Evolutionary conservation across 257 asterid genomes (phyloP).

Genomic region (Anisodus tanguticus): DNA sequence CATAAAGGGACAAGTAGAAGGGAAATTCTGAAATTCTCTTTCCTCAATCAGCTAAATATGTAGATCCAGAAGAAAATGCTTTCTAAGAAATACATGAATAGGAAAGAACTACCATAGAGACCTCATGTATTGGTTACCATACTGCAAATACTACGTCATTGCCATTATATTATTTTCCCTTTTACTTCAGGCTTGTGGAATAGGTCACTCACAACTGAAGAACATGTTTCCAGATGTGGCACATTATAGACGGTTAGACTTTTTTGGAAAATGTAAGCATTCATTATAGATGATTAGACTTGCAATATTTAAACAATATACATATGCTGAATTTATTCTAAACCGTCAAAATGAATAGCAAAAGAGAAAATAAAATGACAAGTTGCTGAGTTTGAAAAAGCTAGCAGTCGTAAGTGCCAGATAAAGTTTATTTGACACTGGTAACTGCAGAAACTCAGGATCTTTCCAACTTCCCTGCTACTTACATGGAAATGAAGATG

Average conservation of each 20-base stretch:
- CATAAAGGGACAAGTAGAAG: conserved; percentile 19
- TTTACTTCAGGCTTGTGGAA: conserved; percentile 10
- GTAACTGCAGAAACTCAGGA: conserved; percentile 15
- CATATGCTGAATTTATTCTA: neutral
- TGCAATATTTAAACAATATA: conserved; percentile 12
- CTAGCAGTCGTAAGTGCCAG: conserved; percentile 7
- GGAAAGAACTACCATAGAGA: conserved; percentile 6
- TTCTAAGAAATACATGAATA: neutral
- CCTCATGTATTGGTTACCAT: neutral
- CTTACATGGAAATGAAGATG: conserved; percentile 69
- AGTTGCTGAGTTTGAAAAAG: neutral
- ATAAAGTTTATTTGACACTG: conserved; percentile 13
- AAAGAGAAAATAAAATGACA: conserved; percentile 16
- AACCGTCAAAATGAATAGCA: neutral
- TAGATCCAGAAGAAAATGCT: conserved; percentile 2
- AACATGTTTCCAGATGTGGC: conserved; percentile 1
- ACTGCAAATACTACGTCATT: conserved; percentile 17
- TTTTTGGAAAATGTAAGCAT: neutral
- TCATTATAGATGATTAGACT: conserved; percentile 11
- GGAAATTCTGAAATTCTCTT: neutral
- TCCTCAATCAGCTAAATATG: conserved; percentile 18
- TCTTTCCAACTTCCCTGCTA: conserved; percentile 25
- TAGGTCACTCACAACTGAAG: conserved; percentile 19
- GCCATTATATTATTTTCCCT: conserved; percentile 11
- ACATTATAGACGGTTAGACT: neutral